These are phyloP conservation scores for Cryphonectria nitschkei DNA, from an alignment of 2,329 filamentous ascomycete species.

Conservation along the genomic window DNA sequence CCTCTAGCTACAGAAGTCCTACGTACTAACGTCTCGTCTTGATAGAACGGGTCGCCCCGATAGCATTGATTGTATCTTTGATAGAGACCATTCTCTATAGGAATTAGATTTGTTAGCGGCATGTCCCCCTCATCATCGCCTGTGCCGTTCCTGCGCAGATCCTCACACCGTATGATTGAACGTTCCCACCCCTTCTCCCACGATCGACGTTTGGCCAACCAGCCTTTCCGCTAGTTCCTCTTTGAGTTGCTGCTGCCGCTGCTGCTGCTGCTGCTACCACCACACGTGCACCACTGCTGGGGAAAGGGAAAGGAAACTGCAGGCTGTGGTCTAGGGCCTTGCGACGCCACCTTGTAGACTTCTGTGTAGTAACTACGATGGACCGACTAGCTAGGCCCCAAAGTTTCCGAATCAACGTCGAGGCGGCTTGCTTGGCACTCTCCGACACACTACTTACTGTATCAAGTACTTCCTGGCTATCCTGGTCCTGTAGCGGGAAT, in stretches of 20 bases:
- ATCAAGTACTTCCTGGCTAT: not conserved
- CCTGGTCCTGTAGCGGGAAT: not conserved
- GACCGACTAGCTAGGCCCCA: not conserved
- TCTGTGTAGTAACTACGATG: not conserved
- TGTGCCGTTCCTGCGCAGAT: not conserved
- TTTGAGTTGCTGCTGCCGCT: not conserved
- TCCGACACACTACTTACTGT: no score
- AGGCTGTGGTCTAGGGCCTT: not conserved
- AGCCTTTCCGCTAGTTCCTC: not conserved
- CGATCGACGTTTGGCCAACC: not conserved
- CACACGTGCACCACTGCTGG: not conserved
- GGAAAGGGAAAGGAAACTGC: not conserved
- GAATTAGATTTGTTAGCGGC: not conserved
- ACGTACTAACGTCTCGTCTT: not conserved
- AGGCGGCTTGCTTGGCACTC: not conserved
- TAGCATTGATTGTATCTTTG: not conserved
- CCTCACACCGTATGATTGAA: not conserved
- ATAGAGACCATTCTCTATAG: not conserved
- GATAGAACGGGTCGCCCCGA: not conserved
- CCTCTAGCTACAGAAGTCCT: not conserved
- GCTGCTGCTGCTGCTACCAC: not conserved
- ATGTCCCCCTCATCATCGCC: not conserved
- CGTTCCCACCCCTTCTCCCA: no score
- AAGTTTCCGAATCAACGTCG: not conserved
- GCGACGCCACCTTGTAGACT: not conserved